Evolutionary conservation across 225 moss, liverwort and hornwort genomes (phyloP).

Genomic region (Polytrichum commune): DNA sequence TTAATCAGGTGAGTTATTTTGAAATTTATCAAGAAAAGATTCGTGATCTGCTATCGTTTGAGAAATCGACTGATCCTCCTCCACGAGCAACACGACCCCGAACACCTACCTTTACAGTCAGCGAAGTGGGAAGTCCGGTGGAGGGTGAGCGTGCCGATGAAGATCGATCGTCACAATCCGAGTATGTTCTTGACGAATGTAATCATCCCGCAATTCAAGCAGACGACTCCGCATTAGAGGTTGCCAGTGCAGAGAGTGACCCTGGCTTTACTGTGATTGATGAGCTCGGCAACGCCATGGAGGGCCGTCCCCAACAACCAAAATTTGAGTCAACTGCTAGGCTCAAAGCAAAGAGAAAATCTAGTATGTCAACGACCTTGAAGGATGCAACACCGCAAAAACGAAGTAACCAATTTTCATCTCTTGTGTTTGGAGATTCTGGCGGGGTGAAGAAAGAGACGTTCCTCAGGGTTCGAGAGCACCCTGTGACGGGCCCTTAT

Average conservation of each 20-base stretch:
- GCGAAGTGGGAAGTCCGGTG: conserved; percentile 7
- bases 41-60: conserved; percentile 42
- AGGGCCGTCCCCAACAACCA: neutral
- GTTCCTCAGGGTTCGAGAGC: conserved; percentile 48
- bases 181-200: conserved; percentile 1
- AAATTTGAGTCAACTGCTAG: neutral
- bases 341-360: conserved; percentile 12
- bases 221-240: neutral
- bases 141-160: conserved; percentile 9
- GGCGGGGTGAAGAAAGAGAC: conserved; percentile 9
- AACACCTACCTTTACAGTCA: neutral
- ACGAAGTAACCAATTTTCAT: conserved; percentile 11
- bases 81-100: conserved; percentile 13
- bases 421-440: conserved; percentile 11
- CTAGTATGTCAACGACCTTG: neutral
- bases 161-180: conserved; percentile 10
- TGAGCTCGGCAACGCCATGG: conserved; percentile 11
- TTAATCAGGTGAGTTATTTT: conserved; percentile 47
- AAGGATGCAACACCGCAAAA: conserved; percentile 5
- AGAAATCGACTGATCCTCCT: conserved; percentile 18
- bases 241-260: conserved; percentile 10
- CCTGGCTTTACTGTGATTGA: conserved; percentile 11
- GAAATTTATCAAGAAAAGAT: conserved; percentile 63
- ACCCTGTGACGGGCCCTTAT: conserved; percentile 60
- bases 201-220: neutral